These are phyloP conservation scores for Globisporangium emineosum DNA, from an alignment of 352 stramenopile genomes.

Conservation along the genomic window DNA sequence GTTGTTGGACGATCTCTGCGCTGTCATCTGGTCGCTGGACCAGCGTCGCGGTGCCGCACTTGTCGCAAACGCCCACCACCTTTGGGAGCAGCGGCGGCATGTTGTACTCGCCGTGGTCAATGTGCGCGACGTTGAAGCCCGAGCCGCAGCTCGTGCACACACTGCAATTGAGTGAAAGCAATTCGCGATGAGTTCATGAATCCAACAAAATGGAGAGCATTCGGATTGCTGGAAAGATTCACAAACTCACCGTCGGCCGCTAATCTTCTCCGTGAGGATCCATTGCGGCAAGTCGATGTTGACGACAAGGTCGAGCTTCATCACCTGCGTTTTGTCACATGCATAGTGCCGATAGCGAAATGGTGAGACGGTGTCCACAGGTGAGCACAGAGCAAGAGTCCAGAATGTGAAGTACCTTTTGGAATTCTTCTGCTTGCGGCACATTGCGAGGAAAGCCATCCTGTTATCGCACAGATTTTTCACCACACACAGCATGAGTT, in stretches of 20 bases:
- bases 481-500: background rate
- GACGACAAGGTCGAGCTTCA: slow-evolving; percentile 76
- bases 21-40: slow-evolving; percentile 82
- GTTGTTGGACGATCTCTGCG: slow-evolving; percentile 74
- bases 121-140: slow-evolving; percentile 88
- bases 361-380: background rate
- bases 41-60: slow-evolving; percentile 68
- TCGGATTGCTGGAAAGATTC: background rate
- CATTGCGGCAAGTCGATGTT: slow-evolving; percentile 88
- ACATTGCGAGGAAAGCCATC: slow-evolving; percentile 90
- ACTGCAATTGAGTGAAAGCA: slow-evolving; percentile 19
- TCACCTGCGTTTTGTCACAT: slow-evolving; percentile 25
- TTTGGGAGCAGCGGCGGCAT: slow-evolving; percentile 90
- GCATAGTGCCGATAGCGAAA: background rate
- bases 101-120: slow-evolving; percentile 83
- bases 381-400: background rate
- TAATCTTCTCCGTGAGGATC: slow-evolving; percentile 90
- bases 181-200: no score
- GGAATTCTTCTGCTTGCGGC: slow-evolving; percentile 82
- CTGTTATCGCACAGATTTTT: slow-evolving; percentile 16
- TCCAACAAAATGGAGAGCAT: background rate
- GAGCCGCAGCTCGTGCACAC: slow-evolving; percentile 81
- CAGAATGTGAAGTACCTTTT: slow-evolving; percentile 29
- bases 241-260: slow-evolving; percentile 57
- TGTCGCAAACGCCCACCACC: slow-evolving; percentile 74